Base-by-base conservation (phyloP, 2,329 filamentous ascomycete genomes). In the Neocatenulostroma microsporum region DNA sequence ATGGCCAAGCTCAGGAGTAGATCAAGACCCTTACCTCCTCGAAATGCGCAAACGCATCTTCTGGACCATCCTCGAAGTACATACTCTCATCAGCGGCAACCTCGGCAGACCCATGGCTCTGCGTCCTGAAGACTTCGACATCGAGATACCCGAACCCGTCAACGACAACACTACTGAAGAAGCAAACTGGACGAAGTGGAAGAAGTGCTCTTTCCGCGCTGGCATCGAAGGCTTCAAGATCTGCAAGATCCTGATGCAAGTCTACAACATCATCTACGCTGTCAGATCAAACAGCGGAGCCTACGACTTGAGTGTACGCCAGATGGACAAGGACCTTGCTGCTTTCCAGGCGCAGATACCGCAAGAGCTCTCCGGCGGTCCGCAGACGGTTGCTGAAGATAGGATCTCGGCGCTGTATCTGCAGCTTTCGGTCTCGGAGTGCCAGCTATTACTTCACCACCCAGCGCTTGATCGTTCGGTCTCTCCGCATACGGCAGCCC, bases 11-110 rank as follows among this genome's bases (percentile, higher is more conserved):
- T 56, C 62, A 15, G 69, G 65, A 47, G 53, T 63, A 18, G 67
- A 85, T 12, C n/a, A n/a, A 31, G 72, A 68, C 50, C 54, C 63
- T n/a, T 68, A 87, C 1, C 75, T 82, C 5, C 74, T 83, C 41
- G 84, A 93, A 56, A 71, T 88, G 60, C 73, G 84, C 17, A 88
- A 88, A 62, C 72, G 85, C 12, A 70, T 79, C 1, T 93, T 85
- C 68, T 93, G 84, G 82, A 70, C 70, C 5, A 69, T 88, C 9
- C 62, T 87, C 25, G 67, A 72, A 4, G 68, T 87, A 11, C 72
- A 78, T 41, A 69, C 83, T 7, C 76, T 75, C n/a, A 65, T 89
- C 8, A 78, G 78, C 48, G 83, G 83, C 14, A 84, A 83, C 40
- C 74, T 88, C 23, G 85, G 85, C 13, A 72, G 80, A 12, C 85